A percentile compares a stretch with the other conserved stretches of the same genome.
phyloP scores from a whole-genome alignment of 2,329 filamentous ascomycete species.

The Fusarium marasasianum region DNA sequence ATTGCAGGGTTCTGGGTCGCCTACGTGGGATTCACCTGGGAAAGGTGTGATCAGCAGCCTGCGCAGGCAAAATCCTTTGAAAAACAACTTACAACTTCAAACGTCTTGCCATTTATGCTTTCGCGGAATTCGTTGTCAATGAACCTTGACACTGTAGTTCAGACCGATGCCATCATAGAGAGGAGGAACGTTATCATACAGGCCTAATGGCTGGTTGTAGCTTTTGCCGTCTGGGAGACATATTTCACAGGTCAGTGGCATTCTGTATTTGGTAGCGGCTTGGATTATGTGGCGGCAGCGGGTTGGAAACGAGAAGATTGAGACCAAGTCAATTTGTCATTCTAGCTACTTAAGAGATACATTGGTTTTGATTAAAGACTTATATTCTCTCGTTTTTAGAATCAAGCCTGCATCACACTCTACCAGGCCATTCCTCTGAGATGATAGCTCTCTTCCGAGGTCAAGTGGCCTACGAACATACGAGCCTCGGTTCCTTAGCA shows the following conservation, averaged over 20 bases:
- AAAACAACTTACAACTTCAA: neutral
- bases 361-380: accelerated
- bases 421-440: accelerated
- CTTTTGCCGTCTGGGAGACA: neutral
- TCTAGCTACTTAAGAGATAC: accelerated
- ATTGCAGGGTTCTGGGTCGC: neutral
- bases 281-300: accelerated
- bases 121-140: neutral
- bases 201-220: neutral
- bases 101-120: neutral
- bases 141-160: neutral
- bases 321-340: accelerated
- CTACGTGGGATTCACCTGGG: neutral
- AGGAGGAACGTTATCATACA: neutral
- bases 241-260: neutral
- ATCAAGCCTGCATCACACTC: accelerated
- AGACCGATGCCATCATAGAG: neutral
- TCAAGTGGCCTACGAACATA: accelerated
- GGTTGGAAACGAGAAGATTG: accelerated
- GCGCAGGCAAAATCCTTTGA: accelerated
- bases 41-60: accelerated
- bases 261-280: accelerated
- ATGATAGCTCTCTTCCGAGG: neutral
- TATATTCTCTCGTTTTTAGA: neutral
- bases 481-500: neutral